Conservation (phyloP, 164 flowering plant species). For the Umbellularia californica region DNA sequence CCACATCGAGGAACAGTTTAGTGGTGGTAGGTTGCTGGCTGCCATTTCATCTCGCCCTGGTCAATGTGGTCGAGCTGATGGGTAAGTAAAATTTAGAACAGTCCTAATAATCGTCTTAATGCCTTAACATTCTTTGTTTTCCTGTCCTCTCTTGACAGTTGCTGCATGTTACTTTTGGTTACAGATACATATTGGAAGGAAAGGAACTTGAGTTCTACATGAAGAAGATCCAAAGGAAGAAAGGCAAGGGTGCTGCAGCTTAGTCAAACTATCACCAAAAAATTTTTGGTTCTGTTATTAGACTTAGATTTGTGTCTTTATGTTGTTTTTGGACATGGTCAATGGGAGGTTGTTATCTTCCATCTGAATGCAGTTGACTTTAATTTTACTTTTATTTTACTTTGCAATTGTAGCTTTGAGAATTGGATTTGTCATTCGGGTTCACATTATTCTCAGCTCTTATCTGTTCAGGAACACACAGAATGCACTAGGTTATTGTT, state of each 20-base stretch:
- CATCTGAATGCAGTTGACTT: not conserved
- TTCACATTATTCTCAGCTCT: no score
- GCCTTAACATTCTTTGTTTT: no score
- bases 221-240: slow-evolving; percentile 24
- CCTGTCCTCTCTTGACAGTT: not conserved
- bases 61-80: slow-evolving; percentile 21
- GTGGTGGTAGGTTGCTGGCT: slow-evolving; percentile 17
- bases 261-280: not conserved
- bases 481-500: no score
- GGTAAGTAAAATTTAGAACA: slow-evolving; percentile 8
- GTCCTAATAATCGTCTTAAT: not conserved
- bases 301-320: not conserved
- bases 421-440: not conserved
- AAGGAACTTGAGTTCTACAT: slow-evolving; percentile 20
- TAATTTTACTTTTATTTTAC: not conserved
- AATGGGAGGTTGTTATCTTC: not conserved
- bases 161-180: not conserved
- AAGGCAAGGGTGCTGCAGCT: slow-evolving; percentile 18
- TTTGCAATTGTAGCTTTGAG: not conserved
- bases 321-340: not conserved
- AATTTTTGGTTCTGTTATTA: not conserved
- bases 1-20: slow-evolving; percentile 17
- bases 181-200: slow-evolving; percentile 19
- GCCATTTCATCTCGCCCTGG: slow-evolving; percentile 21
- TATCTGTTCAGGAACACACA: no score